Base-by-base conservation (phyloP, 2,329 filamentous ascomycete species). In the Aspergillus versicolor region DNA sequence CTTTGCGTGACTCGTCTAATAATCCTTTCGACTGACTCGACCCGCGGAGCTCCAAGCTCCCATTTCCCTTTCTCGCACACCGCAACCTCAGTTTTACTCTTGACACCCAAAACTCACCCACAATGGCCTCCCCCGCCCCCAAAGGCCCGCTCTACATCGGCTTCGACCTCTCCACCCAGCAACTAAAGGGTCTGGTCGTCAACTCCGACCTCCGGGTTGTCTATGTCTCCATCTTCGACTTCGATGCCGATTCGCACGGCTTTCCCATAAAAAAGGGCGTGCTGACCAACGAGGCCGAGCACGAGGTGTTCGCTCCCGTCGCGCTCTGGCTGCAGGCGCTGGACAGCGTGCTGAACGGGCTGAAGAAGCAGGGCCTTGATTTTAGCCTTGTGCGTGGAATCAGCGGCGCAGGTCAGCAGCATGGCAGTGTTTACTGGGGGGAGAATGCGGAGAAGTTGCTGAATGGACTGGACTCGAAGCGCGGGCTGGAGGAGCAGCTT, bases 391-490 rank as follows among this genome's bases (percentile, higher is more conserved):
- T 99, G 62, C 86, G 84, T 68, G 93, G 91, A 30, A 83, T 99
- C 65, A 93, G 90, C 68, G 94, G 92, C 61, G 92, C 93, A 15
- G 92, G 94, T 54, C 95, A 97, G 83, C 94, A 99, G 80, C 94
- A 97, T 75, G 94, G 94, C 34, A 97, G 93, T 72, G 92, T 97
- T 27, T 97, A 94, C 78, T 97, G 93, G 93, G 89, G 84, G 57
- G 73, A 79, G 44, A 77, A 86, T 56, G 92, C 90, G 5, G 88
- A 90, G 70, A 68, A 74, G 7, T 69, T 88, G 43, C 81, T 97
- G 43, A 76, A 72, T 4, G 77, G 68, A 12, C 77, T 97, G 43
- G 81, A 90, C 63, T 70, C 82, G 3, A 75, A 75, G 19, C 84
- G 83, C 70, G 77, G 82, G 0, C 78, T 97, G 46, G 82, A 89